Base-by-base conservation (phyloP, 2,329 filamentous ascomycete genomes). In the Aspergillus melleus region DNA sequence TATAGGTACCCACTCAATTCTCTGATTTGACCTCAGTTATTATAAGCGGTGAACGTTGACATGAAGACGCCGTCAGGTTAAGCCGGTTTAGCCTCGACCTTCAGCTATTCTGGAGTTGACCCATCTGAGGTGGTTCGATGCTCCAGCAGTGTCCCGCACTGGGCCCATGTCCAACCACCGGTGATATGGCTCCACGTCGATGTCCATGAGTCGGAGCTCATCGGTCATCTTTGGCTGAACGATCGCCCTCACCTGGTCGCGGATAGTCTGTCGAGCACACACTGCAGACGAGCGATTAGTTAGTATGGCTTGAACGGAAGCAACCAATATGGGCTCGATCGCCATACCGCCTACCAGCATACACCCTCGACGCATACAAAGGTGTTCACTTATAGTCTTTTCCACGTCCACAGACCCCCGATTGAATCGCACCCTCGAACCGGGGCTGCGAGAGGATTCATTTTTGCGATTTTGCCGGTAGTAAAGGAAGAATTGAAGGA, bases 341-440 rank as follows among this genome's bases (percentile, higher is more conserved):
- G n/a, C 9, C 42, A 49, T 55, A 55, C 53, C 44, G 44, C 53
- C 44, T 49, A 55, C 53, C n/a, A 55, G 16, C 44, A 55, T 49
- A 49, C 53, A 49, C 4, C 53, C 53, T 20, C 26, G 26, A 55
- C 44, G 44, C 16, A 46, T 49, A 55, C 32, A 32, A 42, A 49
- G 39, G 24, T 36, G 32, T 55, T 12, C 46, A 8, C 39, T 55
- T 55, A 55, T 49, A 6, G 26, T 39, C 16, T 22, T 24, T 49
- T 20, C 44, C n/a, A 49, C n/a, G 5, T 49, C n/a, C 2, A 49
- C n/a, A 19, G 44, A 49, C n/a, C 44, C 44, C 44, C 44, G 6
- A 49, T 49, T 49, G 1, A 49, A 49, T 49, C 22, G 44, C 0
- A 49, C 44, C 12, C 44, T 19, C n/a, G n/a, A 49, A 16, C 44